Base-by-base conservation (phyloP, 2,329 filamentous ascomycete species). In the Colletotrichum truncatum region DNA sequence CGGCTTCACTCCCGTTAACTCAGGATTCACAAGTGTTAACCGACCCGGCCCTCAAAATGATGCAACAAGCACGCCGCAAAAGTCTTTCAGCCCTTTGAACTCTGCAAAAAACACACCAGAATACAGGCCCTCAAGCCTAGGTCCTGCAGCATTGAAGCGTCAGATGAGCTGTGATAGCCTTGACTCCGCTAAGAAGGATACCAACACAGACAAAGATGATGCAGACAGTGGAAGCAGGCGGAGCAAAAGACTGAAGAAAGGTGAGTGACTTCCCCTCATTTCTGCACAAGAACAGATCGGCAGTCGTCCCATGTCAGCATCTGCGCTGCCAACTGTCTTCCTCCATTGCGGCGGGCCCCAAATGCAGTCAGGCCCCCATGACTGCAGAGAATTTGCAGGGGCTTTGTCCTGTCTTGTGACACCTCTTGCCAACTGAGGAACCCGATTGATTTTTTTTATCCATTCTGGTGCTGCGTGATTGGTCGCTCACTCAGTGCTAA, bases 241-340 rank as follows among this genome's bases (percentile, higher is more conserved):
- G 63, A 98, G 94, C 78, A 99, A 99, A 81, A 89, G 96, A 43
- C 84, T 97, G 11, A 97, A 96, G 78, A 97, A 97, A 84, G 90
- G 64, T 55, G 36, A 66, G 61, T 26, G 18, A 21, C 30, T 54
- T 48, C 49, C 46, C 52, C 41, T 51, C 53, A 26, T 23, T 55
- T 41, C 21, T 26, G 16, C 51, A 11, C 48, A 26, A 41, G 12
- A 18, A 26, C 38, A 36, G 45, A 30, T 46, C 43, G 55, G 32
- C 45, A 41, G 41, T 56, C 59, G 32, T 48, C 26, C 38, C 39
- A 57, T 66, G 59, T 59, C 52, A 53, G 36, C 46, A 6, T 32
- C 25, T 48, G 43, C 21, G 16, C 32, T 51, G 57, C 57, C 49
- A 49, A 55, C 58, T 51, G 49, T 56, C 8, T 38, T 26, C 26